Base-by-base conservation (phyloP, 192 early-diverging fungal genomes). In the Cetraspora pellucida region DNA sequence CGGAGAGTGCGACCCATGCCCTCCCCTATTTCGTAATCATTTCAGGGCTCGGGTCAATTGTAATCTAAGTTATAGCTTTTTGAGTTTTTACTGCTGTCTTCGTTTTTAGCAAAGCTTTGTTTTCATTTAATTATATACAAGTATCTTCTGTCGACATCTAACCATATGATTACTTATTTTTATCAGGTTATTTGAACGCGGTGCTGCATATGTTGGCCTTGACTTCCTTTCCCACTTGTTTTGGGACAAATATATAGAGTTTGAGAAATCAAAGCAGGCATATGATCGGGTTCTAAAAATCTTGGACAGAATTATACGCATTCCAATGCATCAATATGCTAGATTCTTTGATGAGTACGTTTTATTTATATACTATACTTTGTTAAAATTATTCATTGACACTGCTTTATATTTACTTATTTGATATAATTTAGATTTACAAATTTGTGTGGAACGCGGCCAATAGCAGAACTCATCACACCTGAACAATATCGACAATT, bases 281-380 rank as follows among this genome's bases (percentile, higher is more conserved):
- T 65, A 77, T 19, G 60, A 76, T 28, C 72, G 81, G 14, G 79
- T 91, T 23, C 61, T 89, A n/a, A 72, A 84, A 17, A 77, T 92
- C 2, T 79, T 93, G 66, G 87, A 88, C 49, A 89, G 88, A 44
- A 85, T 91, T 55, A 90, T 93, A 49, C 79, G 77, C 31, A 93
- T 92, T 45, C 92, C 92, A 1, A 86, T 93, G 80, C 92, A 91
- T 75, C 90, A 92, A 58, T 93, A 92, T 77, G 85, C 90, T 11
- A 81, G 85, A 2, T 93, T 86, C 64, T 93, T 91, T 77, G 91
- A 93, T 75, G 89, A 85, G 89, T 92, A 79, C 61, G 83, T 75
- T 25, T 74, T 28, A 75, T 30, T 57, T 58, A 17, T 13, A 43
- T 25, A 30, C 1, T 30, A 30, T 30, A 21, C 1, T 23, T 37